Evolutionary conservation across 768 basidiomycete species (phyloP), one percentile per base, ranked within the genome.

Genomic region (Phanerochaete sordida): DNA sequence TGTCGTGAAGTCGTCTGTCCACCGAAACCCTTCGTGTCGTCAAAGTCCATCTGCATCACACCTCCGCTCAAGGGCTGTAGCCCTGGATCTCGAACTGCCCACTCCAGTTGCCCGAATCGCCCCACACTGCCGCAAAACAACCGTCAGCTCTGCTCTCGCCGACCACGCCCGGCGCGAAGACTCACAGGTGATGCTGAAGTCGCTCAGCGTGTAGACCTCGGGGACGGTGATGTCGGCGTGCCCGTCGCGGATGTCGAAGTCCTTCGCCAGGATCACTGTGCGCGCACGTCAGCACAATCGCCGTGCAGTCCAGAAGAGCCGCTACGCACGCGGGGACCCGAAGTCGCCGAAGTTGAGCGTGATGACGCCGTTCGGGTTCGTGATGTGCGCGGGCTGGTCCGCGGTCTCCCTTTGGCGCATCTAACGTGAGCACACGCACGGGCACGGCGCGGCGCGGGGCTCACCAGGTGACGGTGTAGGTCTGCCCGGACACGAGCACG

Each of bases 81-180:
- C 59, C 59, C 16, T 57, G 49, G 59, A 80, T 74, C 16, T 67
- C 67, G 71, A 81, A 81, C 24, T 62, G 47, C 1, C 71, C 69
- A 60, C 78, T 77, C 49, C 65, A 64, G 66, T 81, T 75, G 21
- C 78, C 79, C 21, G 81, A 81, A 65, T 81, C 78, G 19, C 81
- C 80, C 56, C 79, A 77, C 45, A 81, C 81, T 81, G 48, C 15
- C 11, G 33, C 33, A 44, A 23, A 13, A n/a, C 26, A 57, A 58
- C 4, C 8, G 19, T 23, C 13, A 26, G 19, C 44, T 4, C 12
- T 7, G 46, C 37, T 7, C 19, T 24, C 11, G 9, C 54, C n/a
- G 27, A 39, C 26, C 2, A 5, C 21, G 12, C 28, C 21, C 33
- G 13, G 6, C 6, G 13, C 33, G 6, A 6, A 13, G 33, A 76